Evolutionary conservation across 1,139 yeast species (phyloP), one percentile per base, ranked within the genome.

Genomic region (Yamadazyma spencermartinsiae): DNA sequence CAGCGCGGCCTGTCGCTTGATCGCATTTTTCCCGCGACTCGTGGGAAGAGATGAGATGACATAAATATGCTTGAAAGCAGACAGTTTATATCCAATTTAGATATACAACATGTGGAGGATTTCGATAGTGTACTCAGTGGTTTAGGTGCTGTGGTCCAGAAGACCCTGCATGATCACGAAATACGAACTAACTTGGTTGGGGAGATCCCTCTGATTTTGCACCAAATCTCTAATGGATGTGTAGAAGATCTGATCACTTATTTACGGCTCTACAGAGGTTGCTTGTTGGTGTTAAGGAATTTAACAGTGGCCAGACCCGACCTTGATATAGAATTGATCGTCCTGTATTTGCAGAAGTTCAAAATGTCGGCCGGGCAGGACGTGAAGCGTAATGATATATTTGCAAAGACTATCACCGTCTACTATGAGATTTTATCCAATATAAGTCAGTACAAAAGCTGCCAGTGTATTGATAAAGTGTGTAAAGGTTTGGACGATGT

Each of bases 401-500:
- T 46, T 32, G 31, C 23, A 2, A 49, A 44, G 17, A 48, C 56
- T 4, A 37, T 51, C 13, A 36, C 38, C 4, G 52, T 51, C 3
- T 61, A 54, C 38, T 41, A 53, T 19, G 60, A 61, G 37, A 36
- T 51, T 2, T 31, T 60, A 16, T 60, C 64, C 10, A 61, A 61
- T 39, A 35, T 48, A 23, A 48, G 51, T 23, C 45, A 42, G 14
- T 18, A 28, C 12, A 23, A 34, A 25, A 15, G 33, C 27, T 16
- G 20, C 27, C 32, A 36, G 19, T 35, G 36, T 25, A 8, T 39
- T 13, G 33, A 35, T 2, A 16, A 35, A 2, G 7, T 47, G 2
- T 19, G 21, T 11, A 28, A 31, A 10, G 35, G 46, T 7, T 31
- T 37, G 12, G 40, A 17, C 2, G 18, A 19, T 5, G 39, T 41